phyloP scores from a whole-genome alignment of 2,329 filamentous ascomycete species.

The Elsinoe batatas region DNA sequence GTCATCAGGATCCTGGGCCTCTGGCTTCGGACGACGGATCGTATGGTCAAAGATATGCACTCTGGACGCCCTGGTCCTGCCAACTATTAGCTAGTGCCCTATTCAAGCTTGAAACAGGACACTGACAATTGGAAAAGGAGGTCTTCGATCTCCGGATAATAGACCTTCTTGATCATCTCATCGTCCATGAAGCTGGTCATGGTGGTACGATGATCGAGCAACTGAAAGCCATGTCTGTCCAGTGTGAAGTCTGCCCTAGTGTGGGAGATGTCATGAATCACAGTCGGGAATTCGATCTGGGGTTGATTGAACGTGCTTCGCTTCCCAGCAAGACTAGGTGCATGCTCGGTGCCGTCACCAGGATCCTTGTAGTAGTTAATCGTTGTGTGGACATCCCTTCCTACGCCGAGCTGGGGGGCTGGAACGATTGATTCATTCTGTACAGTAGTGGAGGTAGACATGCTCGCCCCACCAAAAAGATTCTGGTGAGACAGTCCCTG shows the following conservation, averaged over 20 bases:
- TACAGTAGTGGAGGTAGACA: no score
- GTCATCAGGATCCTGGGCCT: conserved; percentile 17
- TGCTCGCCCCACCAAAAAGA: no score
- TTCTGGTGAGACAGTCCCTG: no score
- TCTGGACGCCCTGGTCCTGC: conserved; percentile 43
- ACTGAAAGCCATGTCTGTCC: conserved; percentile 24
- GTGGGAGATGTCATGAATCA: conserved; percentile 37
- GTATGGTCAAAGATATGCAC: conserved; percentile 56
- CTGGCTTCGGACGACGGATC: conserved; percentile 38
- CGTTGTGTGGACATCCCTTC: conserved; percentile 7
- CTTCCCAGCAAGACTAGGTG: conserved; percentile 15
- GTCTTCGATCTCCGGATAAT: background rate
- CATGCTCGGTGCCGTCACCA: conserved; percentile 13
- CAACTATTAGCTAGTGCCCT: background rate
- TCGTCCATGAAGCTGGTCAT: background rate
- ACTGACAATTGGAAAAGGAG: background rate
- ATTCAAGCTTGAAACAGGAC: background rate
- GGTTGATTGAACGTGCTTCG: conserved; percentile 25
- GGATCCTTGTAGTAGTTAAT: conserved; percentile 16
- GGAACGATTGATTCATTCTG: no score
- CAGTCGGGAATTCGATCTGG: conserved; percentile 22
- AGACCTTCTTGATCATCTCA: background rate
- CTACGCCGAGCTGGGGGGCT: background rate
- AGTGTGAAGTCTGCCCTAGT: conserved; percentile 26
- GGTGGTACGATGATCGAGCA: conserved; percentile 22